Percentiles rank a stretch among this genome's conserved stretches.
These are phyloP conservation scores for Colletotrichum eremochloae DNA, from an alignment of 2,329 filamentous ascomycete species.

Conservation along the genomic window DNA sequence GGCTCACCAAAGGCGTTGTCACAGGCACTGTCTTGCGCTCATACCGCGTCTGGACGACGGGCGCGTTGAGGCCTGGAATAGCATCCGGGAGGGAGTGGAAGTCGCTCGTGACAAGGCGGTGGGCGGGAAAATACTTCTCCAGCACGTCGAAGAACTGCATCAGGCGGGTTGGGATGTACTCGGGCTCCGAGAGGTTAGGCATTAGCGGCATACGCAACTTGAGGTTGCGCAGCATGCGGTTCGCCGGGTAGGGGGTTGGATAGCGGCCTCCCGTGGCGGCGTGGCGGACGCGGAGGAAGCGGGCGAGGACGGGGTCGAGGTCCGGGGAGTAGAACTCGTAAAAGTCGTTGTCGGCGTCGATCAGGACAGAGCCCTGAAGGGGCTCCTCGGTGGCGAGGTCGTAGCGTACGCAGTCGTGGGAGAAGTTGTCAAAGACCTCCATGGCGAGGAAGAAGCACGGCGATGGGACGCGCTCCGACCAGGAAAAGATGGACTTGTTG, in stretches of 20 bases:
- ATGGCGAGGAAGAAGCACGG: slow-evolving; percentile 98
- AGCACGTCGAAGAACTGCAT: slow-evolving; percentile 98
- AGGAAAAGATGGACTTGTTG: slow-evolving; percentile 95
- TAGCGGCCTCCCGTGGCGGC: slow-evolving; percentile 77
- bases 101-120: slow-evolving; percentile 89
- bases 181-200: slow-evolving; percentile 82
- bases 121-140: slow-evolving; percentile 87
- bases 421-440: slow-evolving; percentile 99
- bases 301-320: slow-evolving; percentile 84
- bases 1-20: slow-evolving; percentile 85
- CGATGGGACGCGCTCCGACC: slow-evolving; percentile 86
- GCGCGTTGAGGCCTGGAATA: slow-evolving; percentile 87
- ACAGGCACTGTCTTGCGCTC: slow-evolving; percentile 90
- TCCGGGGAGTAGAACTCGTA: slow-evolving; percentile 90
- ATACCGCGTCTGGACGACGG: slow-evolving; percentile 96
- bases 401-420: slow-evolving; percentile 94
- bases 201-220: slow-evolving; percentile 76
- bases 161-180: slow-evolving; percentile 93
- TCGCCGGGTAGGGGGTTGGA: slow-evolving; percentile 70
- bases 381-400: slow-evolving; percentile 84
- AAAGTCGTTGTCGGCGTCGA: slow-evolving; percentile 89
- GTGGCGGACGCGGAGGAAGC: slow-evolving; percentile 87
- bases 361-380: slow-evolving; percentile 88
- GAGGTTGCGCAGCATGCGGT: slow-evolving; percentile 70
- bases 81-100: slow-evolving; percentile 90